A percentile compares a stretch with the other conserved stretches of the same genome.
Conservation (phyloP, 1,284 basidiomycete species). For the Marasmius fiardii region DNA sequence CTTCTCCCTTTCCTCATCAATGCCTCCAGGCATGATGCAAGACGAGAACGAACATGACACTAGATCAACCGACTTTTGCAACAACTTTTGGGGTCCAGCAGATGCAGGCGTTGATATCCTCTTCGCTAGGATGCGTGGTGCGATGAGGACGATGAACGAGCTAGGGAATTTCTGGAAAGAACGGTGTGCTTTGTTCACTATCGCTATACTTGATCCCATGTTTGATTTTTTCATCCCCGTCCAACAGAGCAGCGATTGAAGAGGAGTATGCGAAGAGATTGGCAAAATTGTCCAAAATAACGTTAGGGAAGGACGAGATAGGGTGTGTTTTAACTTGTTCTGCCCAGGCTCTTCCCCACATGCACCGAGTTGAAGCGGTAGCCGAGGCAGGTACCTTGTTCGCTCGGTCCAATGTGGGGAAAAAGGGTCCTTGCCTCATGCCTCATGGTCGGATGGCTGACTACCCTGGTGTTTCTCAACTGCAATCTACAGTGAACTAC, state of each 20-base stretch:
- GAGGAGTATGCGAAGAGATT: slow-evolving; percentile 94
- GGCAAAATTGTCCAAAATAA: slow-evolving; percentile 74
- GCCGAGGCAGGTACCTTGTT: slow-evolving; percentile 4
- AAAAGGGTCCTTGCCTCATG: not conserved
- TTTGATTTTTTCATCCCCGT: not conserved
- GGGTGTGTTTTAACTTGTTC: slow-evolving; percentile 55
- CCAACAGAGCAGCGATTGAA: slow-evolving; percentile 74
- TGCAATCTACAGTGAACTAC: slow-evolving; percentile 62
- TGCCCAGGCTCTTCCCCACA: slow-evolving; percentile 4
- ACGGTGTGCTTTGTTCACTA: slow-evolving; percentile 49
- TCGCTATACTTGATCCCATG: slow-evolving; percentile 1
- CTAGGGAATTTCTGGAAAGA: slow-evolving; percentile 87
- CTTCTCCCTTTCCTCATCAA: not conserved
- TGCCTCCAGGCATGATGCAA: not conserved
- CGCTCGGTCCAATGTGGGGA: not conserved
- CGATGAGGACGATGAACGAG: slow-evolving; percentile 87
- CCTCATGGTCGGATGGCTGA: no score
- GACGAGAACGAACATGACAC: not conserved
- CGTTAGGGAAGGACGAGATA: slow-evolving; percentile 87
- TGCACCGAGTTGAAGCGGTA: not conserved
- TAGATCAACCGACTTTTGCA: slow-evolving; percentile 84
- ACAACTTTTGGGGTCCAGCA: slow-evolving; percentile 89
- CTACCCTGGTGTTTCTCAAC: slow-evolving; percentile 4
- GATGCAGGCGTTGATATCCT: slow-evolving; percentile 92
- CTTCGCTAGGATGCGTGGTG: slow-evolving; percentile 84